A percentile compares a stretch with the other conserved stretches of the same genome.
These are phyloP conservation scores for Jackrogersella multiformis DNA, from an alignment of 495 filamentous ascomycete genomes.

Conservation along the genomic window DNA sequence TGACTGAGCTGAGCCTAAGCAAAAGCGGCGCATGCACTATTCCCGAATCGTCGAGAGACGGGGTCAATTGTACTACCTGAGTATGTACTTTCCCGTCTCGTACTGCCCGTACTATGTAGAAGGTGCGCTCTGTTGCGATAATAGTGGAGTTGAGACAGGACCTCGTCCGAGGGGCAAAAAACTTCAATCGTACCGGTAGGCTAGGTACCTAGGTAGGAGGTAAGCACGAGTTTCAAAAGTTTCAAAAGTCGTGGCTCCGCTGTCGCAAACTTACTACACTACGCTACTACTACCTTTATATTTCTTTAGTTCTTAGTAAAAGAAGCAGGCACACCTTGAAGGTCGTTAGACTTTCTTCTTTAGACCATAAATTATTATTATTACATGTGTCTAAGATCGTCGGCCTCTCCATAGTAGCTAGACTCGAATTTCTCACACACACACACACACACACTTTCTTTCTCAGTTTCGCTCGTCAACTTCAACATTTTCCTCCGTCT, in stretches of 20 bases:
- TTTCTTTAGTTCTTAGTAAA: background rate
- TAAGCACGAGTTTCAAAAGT: slow-evolving; percentile 18
- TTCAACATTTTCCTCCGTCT: background rate
- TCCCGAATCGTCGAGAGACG: too few species aligned
- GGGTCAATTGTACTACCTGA: too few species aligned
- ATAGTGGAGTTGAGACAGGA: background rate
- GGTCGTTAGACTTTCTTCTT: background rate
- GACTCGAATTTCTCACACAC: background rate
- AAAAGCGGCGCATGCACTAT: too few species aligned
- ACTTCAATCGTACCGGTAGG: too few species aligned
- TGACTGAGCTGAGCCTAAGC: too few species aligned
- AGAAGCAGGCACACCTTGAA: slow-evolving; percentile 1
- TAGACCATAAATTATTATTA: too few species aligned
- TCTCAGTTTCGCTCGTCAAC: slow-evolving; percentile 3
- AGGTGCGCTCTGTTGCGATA: background rate
- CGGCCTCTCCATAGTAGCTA: background rate
- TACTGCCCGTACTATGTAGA: too few species aligned
- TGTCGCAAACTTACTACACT: slow-evolving; percentile 32
- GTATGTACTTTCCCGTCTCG: too few species aligned
- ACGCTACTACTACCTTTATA: background rate
- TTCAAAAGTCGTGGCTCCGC: slow-evolving; percentile 18
- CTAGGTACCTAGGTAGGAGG: too few species aligned
- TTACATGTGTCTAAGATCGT: slow-evolving; percentile 15
- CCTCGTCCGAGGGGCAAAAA: slow-evolving; percentile 22
- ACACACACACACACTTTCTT: too few species aligned